Evolutionary conservation across 2,329 filamentous ascomycete species (phyloP).

Genomic region (Pseudofabraea citricarpa): DNA sequence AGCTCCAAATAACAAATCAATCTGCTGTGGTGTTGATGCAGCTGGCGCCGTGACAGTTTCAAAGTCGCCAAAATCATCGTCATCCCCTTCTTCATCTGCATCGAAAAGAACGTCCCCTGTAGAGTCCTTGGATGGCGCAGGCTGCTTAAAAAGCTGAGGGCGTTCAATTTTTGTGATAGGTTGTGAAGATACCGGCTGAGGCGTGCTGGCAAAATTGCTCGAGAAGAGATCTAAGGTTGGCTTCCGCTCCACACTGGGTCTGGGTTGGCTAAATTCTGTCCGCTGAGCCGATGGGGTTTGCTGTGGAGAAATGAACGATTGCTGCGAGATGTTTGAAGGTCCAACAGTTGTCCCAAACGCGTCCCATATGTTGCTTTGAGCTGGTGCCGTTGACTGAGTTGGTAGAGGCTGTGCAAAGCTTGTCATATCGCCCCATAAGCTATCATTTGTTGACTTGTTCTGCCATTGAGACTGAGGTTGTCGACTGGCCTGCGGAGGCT

Average conservation of each 20-base stretch:
- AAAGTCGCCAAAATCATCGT: conserved; percentile 66
- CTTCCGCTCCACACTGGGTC: conserved; percentile 14
- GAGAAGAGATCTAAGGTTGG: conserved; percentile 23
- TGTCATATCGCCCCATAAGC: conserved; percentile 21
- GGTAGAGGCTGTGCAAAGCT: conserved; percentile 12
- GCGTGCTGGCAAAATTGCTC: conserved; percentile 10
- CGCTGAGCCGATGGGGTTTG: not conserved
- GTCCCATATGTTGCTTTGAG: conserved; percentile 24
- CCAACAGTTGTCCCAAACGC: conserved; percentile 18
- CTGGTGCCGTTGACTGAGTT: conserved; percentile 6
- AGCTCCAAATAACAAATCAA: conserved; percentile 23
- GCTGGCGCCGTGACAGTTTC: conserved; percentile 43
- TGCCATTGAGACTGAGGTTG: conserved; percentile 13
- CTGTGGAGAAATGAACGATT: conserved; percentile 1
- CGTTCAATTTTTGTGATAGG: conserved; percentile 3
- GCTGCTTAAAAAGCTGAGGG: conserved; percentile 8
- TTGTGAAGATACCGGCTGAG: not conserved
- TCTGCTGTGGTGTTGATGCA: conserved; percentile 17
- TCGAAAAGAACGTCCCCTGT: conserved; percentile 28
- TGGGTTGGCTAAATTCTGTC: conserved; percentile 6
- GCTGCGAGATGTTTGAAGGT: conserved; percentile 1
- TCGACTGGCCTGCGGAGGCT: conserved; percentile 3
- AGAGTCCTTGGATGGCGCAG: conserved; percentile 9
- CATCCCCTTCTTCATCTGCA: conserved; percentile 40
- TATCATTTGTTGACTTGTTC: conserved; percentile 8